phyloP scores from a whole-genome alignment of 129 eudicot species.

The Heracleum sosnowskyi region DNA sequence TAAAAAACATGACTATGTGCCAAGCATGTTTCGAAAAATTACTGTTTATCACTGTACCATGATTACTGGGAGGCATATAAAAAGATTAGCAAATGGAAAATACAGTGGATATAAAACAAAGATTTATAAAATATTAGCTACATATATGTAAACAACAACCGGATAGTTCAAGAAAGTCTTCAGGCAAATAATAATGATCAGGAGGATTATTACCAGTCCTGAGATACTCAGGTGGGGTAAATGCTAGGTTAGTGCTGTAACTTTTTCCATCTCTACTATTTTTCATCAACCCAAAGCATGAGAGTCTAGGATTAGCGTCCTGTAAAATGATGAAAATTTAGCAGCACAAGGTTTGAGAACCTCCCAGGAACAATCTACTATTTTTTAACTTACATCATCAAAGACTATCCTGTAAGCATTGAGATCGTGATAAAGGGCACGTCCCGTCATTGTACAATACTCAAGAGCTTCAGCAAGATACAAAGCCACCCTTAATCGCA shows the following conservation, averaged over 20 bases:
- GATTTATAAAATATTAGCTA: not conserved
- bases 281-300: conserved; percentile 95
- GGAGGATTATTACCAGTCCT: conserved; percentile 52
- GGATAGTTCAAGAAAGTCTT: not conserved
- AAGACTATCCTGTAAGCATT: conserved; percentile 80
- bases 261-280: conserved; percentile 93
- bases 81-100: too few species aligned
- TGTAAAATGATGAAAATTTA: conserved; percentile 20
- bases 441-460: conserved; percentile 84
- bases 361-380: not conserved
- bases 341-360: not conserved
- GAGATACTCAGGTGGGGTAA: conserved; percentile 92
- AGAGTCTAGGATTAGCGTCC: conserved; percentile 85
- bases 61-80: not conserved
- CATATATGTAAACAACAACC: not conserved
- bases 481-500: conserved; percentile 89
- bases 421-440: conserved; percentile 84
- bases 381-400: conserved; percentile 52
- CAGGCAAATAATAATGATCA: not conserved
- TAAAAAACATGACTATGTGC: too few species aligned
- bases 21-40: too few species aligned
- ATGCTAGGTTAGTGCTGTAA: conserved; percentile 93
- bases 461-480: conserved; percentile 85
- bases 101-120: not conserved
- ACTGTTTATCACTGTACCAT: too few species aligned